These are phyloP conservation scores for Myochromella boudieri DNA, from an alignment of 768 basidiomycete species.

Conservation along the genomic window DNA sequence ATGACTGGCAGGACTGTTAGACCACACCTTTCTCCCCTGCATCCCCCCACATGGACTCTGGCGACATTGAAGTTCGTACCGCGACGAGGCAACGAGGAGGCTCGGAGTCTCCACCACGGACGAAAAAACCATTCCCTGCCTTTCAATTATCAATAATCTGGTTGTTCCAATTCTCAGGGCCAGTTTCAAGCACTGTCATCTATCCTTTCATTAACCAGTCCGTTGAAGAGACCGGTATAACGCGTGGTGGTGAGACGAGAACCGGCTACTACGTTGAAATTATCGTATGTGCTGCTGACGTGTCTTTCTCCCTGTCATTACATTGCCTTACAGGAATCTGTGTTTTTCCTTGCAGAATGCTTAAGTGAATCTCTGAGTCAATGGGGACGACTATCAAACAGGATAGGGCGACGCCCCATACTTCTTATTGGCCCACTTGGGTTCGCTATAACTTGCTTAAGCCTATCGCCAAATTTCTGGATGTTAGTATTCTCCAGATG, in stretches of 20 bases:
- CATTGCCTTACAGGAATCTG: conserved; percentile 30
- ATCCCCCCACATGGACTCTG: conserved; percentile 2
- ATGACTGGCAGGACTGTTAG: too few relatives aligned
- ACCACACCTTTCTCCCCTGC: neutral
- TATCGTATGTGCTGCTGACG: too few relatives aligned
- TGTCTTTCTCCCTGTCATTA: neutral
- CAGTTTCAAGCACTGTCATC: conserved; percentile 31
- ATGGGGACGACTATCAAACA: conserved; percentile 37
- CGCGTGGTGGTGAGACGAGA: conserved; percentile 43
- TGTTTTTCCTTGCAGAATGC: conserved; percentile 36
- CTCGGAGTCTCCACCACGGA: neutral
- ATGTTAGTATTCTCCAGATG: conserved; percentile 26
- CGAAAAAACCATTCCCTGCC: conserved; percentile 12
- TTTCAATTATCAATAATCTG: conserved; percentile 34
- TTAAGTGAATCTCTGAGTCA: conserved; percentile 30
- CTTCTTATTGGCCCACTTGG: conserved; percentile 33
- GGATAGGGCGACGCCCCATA: conserved; percentile 33
- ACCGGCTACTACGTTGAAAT: too few relatives aligned
- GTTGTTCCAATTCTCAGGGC: conserved; percentile 31
- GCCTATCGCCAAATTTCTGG: conserved; percentile 31
- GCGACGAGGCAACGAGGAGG: neutral
- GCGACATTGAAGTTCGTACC: conserved; percentile 6
- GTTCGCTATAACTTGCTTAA: conserved; percentile 32
- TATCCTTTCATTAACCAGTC: conserved; percentile 47
- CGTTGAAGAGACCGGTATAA: conserved; percentile 41